Evolutionary conservation across 306 rosid species (phyloP).

Genomic region (Fragaria nilgerrensis): DNA sequence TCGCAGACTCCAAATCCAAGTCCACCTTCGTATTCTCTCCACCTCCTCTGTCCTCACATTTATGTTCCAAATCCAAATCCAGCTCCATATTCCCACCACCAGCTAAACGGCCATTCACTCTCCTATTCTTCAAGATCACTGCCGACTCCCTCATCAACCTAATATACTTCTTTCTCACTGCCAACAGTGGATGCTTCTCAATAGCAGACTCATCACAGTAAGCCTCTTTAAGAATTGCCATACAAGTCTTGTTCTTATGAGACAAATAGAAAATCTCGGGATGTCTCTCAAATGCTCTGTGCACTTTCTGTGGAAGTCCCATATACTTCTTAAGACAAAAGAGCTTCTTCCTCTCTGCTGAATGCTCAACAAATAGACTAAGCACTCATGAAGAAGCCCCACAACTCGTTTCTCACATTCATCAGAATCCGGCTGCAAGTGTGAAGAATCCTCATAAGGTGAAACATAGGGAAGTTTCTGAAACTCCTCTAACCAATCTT

Average conservation of each 20-base stretch:
- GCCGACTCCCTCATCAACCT: constrained; percentile 62
- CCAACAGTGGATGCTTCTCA: constrained; percentile 62
- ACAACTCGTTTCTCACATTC: constrained; percentile 71
- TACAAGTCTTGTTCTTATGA: constrained; percentile 68
- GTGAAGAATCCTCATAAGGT: constrained; percentile 64
- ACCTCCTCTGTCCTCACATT: constrained; percentile 38
- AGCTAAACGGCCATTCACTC: constrained; percentile 41
- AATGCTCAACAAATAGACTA: constrained; percentile 77
- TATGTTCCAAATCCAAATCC: constrained; percentile 46
- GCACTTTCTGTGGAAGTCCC: constrained; percentile 86
- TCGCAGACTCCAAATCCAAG: background rate
- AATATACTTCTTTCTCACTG: constrained; percentile 67
- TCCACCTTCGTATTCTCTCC: background rate
- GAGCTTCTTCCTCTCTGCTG: constrained; percentile 78
- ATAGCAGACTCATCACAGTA: constrained; percentile 47
- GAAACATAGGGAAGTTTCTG: constrained; percentile 85
- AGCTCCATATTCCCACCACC: constrained; percentile 10
- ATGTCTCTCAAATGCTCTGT: constrained; percentile 84
- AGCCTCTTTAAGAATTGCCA: constrained; percentile 81
- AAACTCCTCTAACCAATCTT: constrained; percentile 65
- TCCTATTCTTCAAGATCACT: constrained; percentile 53
- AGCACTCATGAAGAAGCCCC: constrained; percentile 80
- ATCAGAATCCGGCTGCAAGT: constrained; percentile 58
- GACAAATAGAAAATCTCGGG: constrained; percentile 78
- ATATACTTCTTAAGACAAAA: constrained; percentile 69